Conservation (phyloP, 2,329 filamentous ascomycete species). For the Aspergillus candidus region DNA sequence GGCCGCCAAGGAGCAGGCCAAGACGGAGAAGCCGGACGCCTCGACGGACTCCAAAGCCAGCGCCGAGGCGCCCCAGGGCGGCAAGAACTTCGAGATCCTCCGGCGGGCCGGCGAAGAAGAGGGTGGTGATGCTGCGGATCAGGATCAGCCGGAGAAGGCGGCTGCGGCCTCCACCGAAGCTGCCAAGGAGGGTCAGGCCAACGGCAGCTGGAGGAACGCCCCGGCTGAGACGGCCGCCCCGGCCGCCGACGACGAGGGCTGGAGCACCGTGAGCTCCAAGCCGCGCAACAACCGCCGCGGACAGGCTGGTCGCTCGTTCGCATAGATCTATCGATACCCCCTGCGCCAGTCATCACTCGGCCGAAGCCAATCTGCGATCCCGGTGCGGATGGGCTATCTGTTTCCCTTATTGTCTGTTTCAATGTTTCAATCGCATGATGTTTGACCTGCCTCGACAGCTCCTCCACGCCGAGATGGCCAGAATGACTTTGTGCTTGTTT, state of each 20-base stretch:
- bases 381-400: too few relatives aligned
- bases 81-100: constrained; percentile 51
- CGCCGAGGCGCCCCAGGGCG: constrained; percentile 36
- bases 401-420: too few relatives aligned
- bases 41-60: constrained; percentile 37
- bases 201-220: constrained; percentile 39
- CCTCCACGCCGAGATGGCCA: too few relatives aligned
- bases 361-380: neutral
- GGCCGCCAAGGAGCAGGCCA: constrained; percentile 42
- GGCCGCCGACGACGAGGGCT: constrained; percentile 41
- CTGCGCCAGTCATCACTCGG: constrained; percentile 16
- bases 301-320: constrained; percentile 32
- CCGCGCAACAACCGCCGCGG: constrained; percentile 42
- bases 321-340: constrained; percentile 35
- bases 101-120: constrained; percentile 46
- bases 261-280: constrained; percentile 44
- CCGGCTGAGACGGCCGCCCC: constrained; percentile 26
- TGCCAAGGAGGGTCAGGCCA: constrained; percentile 46
- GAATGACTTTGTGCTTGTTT: neutral
- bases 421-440: too few relatives aligned
- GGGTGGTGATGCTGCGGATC: constrained; percentile 45
- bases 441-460: too few relatives aligned
- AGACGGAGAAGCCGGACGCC: constrained; percentile 26
- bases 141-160: constrained; percentile 45
- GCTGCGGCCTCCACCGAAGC: constrained; percentile 45